Conservation (phyloP, 2,329 filamentous ascomycete genomes). For the Botrytis byssoidea region DNA sequence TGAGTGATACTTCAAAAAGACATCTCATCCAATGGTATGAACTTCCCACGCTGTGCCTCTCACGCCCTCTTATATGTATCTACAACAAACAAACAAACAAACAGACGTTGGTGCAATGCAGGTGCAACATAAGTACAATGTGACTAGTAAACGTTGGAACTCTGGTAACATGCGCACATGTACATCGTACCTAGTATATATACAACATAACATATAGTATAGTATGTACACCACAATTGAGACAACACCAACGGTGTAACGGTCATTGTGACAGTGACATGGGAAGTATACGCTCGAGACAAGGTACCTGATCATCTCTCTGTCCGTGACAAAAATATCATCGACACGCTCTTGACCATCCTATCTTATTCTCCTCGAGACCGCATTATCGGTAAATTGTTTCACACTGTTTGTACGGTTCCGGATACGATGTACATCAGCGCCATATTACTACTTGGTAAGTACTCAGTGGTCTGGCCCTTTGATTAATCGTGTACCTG, state of each 20-base stretch:
- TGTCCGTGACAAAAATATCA: not conserved
- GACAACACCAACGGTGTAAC: slow-evolving; percentile 6
- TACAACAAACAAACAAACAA: not conserved
- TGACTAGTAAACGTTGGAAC: not conserved
- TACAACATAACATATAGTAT: not conserved
- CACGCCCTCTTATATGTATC: not conserved
- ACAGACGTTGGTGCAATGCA: not conserved
- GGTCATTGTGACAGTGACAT: not conserved
- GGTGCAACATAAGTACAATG: not conserved
- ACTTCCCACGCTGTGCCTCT: not conserved
- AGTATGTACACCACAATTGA: not conserved
- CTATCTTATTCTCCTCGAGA: slow-evolving; percentile 4
- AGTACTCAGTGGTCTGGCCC: not conserved
- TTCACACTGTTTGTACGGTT: no score
- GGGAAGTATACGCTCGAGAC: not conserved
- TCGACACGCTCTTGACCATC: not conserved
- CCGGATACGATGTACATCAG: not conserved
- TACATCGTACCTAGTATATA: not conserved
- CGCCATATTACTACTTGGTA: not conserved
- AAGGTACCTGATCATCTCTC: not conserved
- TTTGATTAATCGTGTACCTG: not conserved
- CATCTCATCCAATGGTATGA: not conserved
- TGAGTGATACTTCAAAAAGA: not conserved
- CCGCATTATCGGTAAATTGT: not conserved
- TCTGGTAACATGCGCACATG: not conserved